Conservation (phyloP, 2,329 filamentous ascomycete species). For the Fusarium continuum region DNA sequence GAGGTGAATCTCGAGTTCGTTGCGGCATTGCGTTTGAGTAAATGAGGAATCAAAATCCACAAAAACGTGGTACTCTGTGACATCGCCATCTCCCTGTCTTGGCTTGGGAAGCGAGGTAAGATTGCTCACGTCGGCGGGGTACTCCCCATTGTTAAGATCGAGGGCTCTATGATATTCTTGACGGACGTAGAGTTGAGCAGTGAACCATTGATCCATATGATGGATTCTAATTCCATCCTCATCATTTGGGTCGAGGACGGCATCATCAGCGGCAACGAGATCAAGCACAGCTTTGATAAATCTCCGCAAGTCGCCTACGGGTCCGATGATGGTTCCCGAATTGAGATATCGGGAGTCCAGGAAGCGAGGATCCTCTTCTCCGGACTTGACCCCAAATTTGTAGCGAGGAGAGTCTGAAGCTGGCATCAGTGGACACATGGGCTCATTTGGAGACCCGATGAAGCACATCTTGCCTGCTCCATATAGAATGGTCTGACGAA, state of each 20-base stretch:
- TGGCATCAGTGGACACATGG: slow-evolving; percentile 34
- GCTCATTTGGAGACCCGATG: slow-evolving; percentile 4
- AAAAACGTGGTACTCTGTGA: not conserved
- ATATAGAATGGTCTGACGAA: slow-evolving; percentile 34
- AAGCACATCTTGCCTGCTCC: slow-evolving; percentile 37
- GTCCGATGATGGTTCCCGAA: not conserved
- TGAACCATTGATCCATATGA: slow-evolving; percentile 36
- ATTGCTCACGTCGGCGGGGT: slow-evolving; percentile 43
- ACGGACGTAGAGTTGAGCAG: slow-evolving; percentile 29
- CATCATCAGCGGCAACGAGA: not conserved
- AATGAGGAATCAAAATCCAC: not conserved
- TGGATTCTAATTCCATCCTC: not conserved
- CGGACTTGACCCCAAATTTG: slow-evolving; percentile 11
- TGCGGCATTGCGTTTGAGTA: not conserved
- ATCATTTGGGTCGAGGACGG: not conserved
- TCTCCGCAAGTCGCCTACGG: not conserved
- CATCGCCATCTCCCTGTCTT: not conserved
- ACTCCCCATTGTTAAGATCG: slow-evolving; percentile 10
- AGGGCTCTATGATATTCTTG: slow-evolving; percentile 36
- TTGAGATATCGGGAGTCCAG: not conserved
- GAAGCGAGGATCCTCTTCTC: not conserved
- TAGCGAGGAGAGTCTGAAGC: slow-evolving; percentile 18
- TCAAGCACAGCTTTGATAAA: not conserved
- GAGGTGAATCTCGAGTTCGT: not conserved
- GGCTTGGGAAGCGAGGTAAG: not conserved